Percentiles rank a stretch among this genome's conserved stretches.
phyloP scores from a whole-genome alignment of 2,329 filamentous ascomycete species.

The Proliferodiscus dingleyae region DNA sequence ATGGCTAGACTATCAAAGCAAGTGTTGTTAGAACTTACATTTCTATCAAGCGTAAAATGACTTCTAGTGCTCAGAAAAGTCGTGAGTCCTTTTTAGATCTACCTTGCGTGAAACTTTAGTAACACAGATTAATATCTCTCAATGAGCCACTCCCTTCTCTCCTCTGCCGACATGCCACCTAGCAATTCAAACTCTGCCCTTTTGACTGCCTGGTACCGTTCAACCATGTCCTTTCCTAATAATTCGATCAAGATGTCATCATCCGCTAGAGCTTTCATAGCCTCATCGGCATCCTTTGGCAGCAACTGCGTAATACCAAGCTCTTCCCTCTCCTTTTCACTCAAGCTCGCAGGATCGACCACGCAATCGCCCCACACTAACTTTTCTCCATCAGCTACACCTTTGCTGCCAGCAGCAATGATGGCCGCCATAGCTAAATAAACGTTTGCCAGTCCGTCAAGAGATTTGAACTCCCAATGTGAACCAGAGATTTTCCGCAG shows the following conservation, averaged over 20 bases:
- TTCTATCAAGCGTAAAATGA: no score
- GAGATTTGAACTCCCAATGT: conserved; percentile 72
- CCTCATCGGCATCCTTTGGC: conserved; percentile 49
- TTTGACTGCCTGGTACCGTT: conserved; percentile 56
- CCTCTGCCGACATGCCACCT: conserved; percentile 41
- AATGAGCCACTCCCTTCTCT: conserved; percentile 55
- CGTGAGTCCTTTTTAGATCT: no score
- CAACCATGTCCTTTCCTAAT: conserved; percentile 47
- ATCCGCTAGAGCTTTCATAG: conserved; percentile 45
- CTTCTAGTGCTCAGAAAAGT: no score
- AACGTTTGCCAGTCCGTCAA: conserved; percentile 77
- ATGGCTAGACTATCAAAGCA: no score
- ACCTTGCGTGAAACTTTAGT: no score
- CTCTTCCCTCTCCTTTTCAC: conserved; percentile 40
- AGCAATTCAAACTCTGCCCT: conserved; percentile 50
- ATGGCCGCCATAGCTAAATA: conserved; percentile 65
- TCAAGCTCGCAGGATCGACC: conserved; percentile 49
- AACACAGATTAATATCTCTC: conserved; percentile 67
- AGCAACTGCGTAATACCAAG: conserved; percentile 51
- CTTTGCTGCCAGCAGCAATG: conserved; percentile 53
- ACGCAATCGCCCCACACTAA: conserved; percentile 50
- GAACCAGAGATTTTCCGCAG: conserved; percentile 60
- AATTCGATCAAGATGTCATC: conserved; percentile 43
- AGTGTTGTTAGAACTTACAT: no score
- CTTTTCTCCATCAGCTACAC: conserved; percentile 40